Evolutionary conservation across 2,329 filamentous ascomycete species (phyloP).

Genomic region (Phialocephala sp.): DNA sequence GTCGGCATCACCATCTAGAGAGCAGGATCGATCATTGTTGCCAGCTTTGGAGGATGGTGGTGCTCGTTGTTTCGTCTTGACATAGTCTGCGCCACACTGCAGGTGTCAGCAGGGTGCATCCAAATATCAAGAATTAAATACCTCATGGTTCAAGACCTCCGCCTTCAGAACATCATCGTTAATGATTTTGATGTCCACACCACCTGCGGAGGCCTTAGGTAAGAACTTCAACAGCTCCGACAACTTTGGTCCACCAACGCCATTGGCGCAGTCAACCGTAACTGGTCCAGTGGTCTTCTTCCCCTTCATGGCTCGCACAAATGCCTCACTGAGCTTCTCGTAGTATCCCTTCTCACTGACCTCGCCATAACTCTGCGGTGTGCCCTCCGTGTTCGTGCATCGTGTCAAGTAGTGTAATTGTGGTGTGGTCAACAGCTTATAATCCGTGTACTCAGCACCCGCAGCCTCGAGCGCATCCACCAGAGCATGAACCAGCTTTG

Average conservation of each 20-base stretch:
- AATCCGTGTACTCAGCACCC: slow-evolving; percentile 77
- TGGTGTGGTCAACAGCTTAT: slow-evolving; percentile 92
- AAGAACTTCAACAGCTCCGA: slow-evolving; percentile 84
- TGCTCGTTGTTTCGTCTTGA: slow-evolving; percentile 95
- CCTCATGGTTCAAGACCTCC: slow-evolving; percentile 86
- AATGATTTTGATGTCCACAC: slow-evolving; percentile 81
- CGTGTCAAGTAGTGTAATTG: slow-evolving; percentile 96
- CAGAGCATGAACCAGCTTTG: slow-evolving; percentile 79
- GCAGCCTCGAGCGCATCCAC: slow-evolving; percentile 80
- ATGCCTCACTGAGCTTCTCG: slow-evolving; percentile 85
- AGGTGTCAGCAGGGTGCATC: slow-evolving; percentile 26
- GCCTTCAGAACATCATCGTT: slow-evolving; percentile 94
- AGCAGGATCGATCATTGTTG: slow-evolving; percentile 80
- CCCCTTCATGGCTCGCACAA: slow-evolving; percentile 80
- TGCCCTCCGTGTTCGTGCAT: slow-evolving; percentile 90
- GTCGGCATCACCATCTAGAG: slow-evolving; percentile 93
- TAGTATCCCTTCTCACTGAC: slow-evolving; percentile 93
- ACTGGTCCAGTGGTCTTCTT: slow-evolving; percentile 76
- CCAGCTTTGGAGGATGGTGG: slow-evolving; percentile 82
- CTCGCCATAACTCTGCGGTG: slow-evolving; percentile 84
- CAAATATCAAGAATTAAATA: slow-evolving; percentile 45
- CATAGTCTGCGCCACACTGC: slow-evolving; percentile 92
- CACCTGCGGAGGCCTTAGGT: slow-evolving; percentile 67
- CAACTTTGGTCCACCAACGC: slow-evolving; percentile 92
- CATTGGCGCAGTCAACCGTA: slow-evolving; percentile 94